phyloP scores from a whole-genome alignment of 495 filamentous ascomycete genomes.

The Penicillium ochrochloron region DNA sequence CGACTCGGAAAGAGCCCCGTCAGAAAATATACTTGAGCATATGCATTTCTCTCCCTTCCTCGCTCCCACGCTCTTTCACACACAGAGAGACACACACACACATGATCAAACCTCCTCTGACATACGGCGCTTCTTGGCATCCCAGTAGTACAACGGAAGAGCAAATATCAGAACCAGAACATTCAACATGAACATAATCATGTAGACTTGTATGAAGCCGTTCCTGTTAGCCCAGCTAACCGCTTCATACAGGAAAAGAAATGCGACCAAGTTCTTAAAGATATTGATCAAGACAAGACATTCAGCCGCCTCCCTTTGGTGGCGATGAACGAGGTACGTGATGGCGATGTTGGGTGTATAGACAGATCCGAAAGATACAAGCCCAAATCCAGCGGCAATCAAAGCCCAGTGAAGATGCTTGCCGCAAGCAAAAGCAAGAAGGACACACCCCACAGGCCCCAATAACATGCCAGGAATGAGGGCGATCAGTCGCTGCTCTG shows the following conservation, averaged over 20 bases:
- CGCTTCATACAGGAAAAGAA: conserved; percentile 10
- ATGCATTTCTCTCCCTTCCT: too few relatives aligned
- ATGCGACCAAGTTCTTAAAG: conserved; percentile 14
- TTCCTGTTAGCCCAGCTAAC: not conserved
- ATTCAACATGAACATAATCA: conserved; percentile 20
- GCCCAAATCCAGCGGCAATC: conserved; percentile 13
- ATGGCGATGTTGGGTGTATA: conserved; percentile 16
- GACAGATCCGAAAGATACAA: conserved; percentile 11
- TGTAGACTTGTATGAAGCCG: conserved; percentile 14
- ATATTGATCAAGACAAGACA: conserved; percentile 14
- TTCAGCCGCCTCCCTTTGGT: conserved; percentile 8
- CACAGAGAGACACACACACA: too few relatives aligned
- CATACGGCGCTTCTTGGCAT: not conserved
- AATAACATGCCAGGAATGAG: conserved; percentile 11
- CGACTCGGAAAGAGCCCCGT: too few relatives aligned
- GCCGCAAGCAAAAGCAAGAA: conserved; percentile 13
- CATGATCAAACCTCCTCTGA: too few relatives aligned
- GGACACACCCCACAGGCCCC: conserved; percentile 8
- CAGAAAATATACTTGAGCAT: too few relatives aligned
- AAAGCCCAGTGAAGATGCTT: conserved; percentile 12
- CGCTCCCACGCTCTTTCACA: too few relatives aligned
- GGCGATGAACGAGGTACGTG: conserved; percentile 16
- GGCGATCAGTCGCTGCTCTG: conserved; percentile 11
- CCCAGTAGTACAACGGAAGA: conserved; percentile 11
- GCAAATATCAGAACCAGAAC: not conserved